Conservation (phyloP, 345 rosid species). For the Populus tremula region DNA sequence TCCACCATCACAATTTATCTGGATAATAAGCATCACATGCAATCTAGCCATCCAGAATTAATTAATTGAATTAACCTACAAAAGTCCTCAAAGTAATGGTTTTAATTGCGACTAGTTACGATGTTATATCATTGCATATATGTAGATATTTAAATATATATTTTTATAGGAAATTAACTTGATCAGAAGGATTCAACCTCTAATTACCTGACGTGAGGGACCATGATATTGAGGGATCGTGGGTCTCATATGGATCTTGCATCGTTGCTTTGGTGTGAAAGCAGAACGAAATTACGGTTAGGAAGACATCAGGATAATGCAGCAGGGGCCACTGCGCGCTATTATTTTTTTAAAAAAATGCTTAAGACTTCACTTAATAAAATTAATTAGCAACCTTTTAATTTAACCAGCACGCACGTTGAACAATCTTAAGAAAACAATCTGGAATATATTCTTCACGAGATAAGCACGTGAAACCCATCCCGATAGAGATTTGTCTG, state of each 20-base stretch:
- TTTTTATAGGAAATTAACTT: not conserved
- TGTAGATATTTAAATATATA: not conserved
- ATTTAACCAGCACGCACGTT: not conserved
- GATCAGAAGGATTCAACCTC: not conserved
- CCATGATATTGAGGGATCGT: not conserved
- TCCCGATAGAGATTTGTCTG: conserved; percentile 13
- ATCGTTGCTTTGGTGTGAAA: not conserved
- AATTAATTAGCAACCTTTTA: not conserved
- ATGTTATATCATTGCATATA: no score
- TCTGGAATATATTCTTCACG: conserved; percentile 6
- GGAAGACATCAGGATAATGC: not conserved
- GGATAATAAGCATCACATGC: not conserved
- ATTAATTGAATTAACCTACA: not conserved
- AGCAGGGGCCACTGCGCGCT: not conserved
- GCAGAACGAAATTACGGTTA: not conserved
- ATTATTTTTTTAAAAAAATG: not conserved
- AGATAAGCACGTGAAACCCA: conserved; percentile 16
- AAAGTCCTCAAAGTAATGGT: not conserved
- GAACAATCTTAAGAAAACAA: not conserved
- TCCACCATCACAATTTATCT: not conserved
- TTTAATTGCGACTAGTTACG: not conserved
- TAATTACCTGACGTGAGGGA: not conserved
- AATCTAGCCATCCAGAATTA: not conserved
- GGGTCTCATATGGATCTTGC: not conserved
- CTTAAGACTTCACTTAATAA: not conserved